These are phyloP conservation scores for Jatropha curcas DNA, from an alignment of 345 rosid species.

Conservation along the genomic window DNA sequence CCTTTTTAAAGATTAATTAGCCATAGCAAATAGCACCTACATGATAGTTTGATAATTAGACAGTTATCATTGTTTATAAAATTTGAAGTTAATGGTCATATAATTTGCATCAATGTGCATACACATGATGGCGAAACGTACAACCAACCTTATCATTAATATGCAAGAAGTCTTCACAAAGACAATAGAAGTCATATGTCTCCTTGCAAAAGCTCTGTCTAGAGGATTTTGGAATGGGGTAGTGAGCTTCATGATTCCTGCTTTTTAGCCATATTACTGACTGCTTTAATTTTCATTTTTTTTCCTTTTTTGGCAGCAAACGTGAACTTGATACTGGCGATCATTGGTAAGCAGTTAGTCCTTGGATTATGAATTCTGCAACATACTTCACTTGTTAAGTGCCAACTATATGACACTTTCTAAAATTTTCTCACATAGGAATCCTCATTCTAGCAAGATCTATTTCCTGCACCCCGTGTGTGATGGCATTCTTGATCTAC, in stretches of 20 bases:
- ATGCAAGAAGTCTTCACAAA: background rate
- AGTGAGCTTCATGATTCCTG: background rate
- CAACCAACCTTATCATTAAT: background rate
- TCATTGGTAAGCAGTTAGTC: conserved; percentile 17
- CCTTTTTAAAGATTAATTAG: background rate
- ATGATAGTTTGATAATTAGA: too few relatives aligned
- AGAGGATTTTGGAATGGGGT: background rate
- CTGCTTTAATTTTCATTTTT: background rate
- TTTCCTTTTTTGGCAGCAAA: background rate
- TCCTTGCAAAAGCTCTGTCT: background rate
- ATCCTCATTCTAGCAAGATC: background rate
- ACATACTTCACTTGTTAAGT: background rate
- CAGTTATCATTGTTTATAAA: too few relatives aligned
- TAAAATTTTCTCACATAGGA: conserved; percentile 10
- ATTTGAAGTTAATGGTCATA: background rate
- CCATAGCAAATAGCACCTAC: background rate
- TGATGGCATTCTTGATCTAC: conserved; percentile 12
- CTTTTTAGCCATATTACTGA: background rate
- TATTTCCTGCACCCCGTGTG: conserved; percentile 14
- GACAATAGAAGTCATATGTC: background rate
- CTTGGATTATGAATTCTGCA: background rate
- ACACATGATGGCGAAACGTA: background rate
- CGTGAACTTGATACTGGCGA: background rate
- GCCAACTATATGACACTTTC: background rate
- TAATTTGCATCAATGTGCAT: background rate